Evolutionary conservation across 1,284 basidiomycete species (phyloP), one percentile per base, ranked within the genome.

Genomic region (Rhodotorula sp.): DNA sequence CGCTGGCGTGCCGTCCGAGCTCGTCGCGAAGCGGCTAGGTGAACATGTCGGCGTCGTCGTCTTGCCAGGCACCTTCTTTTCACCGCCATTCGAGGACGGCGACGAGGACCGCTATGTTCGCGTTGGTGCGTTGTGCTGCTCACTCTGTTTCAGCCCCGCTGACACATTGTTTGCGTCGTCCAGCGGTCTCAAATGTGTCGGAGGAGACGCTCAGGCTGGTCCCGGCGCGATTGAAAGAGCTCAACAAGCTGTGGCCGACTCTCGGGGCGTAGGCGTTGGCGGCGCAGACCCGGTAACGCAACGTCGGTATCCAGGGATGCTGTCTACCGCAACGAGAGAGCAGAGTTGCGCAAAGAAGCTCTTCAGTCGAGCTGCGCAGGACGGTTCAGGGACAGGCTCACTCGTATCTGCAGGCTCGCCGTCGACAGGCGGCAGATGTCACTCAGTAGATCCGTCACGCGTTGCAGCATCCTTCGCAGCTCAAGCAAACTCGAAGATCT

Each of bases 61-160:
- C 1, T 81, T 93, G 7, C 90, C 90, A 5, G 87, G 85, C 0
- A 82, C 82, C 0, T 91, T 91, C 80, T 92, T 92, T 81, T 80
- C 79, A 76, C 80, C 81, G 47, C 46, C 57, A 0, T 71, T 66
- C 48, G 68, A 50, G 55, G 78, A 79, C 62, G 78, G 79, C 74
- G 82, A 84, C 30, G 79, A 80, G 62, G 83, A 83, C 64, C 79
- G 84, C 59, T 91, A 87, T 87, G 81, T 92, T 22, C 82, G 90
- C 4, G 75, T 76, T 62, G 73, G 73, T 75, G 37, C 55, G 69
- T 65, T 11, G 9, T 10, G 5, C n/a, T 34, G 16, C 22, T 34
- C n/a, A 24, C 54, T 47, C 15, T 71, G 7, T 26, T 24, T n/a
- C 9, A 26, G 15, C 5, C 10, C n/a, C 28, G 40, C 26, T 28